Conservation (phyloP, 2,329 filamentous ascomycete genomes). For the Paraphoma sp. region DNA sequence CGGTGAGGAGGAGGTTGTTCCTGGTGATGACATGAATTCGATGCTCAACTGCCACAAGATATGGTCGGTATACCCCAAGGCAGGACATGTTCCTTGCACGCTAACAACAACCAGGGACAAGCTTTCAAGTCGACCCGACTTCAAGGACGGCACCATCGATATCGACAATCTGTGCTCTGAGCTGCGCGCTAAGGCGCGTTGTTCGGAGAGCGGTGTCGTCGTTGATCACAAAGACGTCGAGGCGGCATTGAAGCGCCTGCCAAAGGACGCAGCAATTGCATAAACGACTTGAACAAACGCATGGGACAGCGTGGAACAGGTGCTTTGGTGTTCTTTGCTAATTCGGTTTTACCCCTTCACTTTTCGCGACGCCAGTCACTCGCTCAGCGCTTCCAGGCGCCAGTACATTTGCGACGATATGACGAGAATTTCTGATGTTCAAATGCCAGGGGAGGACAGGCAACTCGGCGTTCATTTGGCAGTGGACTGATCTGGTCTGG, state of each 20-base stretch:
- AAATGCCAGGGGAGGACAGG: neutral
- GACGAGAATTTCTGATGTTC: neutral
- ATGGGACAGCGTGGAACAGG: conserved; percentile 3
- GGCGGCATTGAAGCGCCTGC: conserved; percentile 57
- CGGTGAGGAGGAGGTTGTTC: conserved; percentile 70
- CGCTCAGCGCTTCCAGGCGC: conserved; percentile 3
- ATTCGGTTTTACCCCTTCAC: neutral
- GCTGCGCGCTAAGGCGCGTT: conserved; percentile 93
- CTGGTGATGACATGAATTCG: conserved; percentile 65
- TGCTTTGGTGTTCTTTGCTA: conserved; percentile 1
- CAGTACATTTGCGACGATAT: conserved; percentile 1
- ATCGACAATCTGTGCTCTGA: conserved; percentile 92
- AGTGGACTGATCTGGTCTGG: neutral
- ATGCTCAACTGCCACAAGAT: conserved; percentile 88
- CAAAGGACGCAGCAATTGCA: conserved; percentile 31
- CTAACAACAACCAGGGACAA: conserved; percentile 74
- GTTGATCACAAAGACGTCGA: conserved; percentile 91
- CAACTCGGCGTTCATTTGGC: conserved; percentile 1
- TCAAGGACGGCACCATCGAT: conserved; percentile 89
- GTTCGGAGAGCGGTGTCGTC: conserved; percentile 87
- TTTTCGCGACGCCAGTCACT: neutral
- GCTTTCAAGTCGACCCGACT: conserved; percentile 83
- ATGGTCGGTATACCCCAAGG: conserved; percentile 69
- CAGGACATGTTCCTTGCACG: neutral
- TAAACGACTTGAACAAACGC: conserved; percentile 5